Base-by-base conservation (phyloP, 371 early-diverging fungal species). In the Nematocida parisii region DNA sequence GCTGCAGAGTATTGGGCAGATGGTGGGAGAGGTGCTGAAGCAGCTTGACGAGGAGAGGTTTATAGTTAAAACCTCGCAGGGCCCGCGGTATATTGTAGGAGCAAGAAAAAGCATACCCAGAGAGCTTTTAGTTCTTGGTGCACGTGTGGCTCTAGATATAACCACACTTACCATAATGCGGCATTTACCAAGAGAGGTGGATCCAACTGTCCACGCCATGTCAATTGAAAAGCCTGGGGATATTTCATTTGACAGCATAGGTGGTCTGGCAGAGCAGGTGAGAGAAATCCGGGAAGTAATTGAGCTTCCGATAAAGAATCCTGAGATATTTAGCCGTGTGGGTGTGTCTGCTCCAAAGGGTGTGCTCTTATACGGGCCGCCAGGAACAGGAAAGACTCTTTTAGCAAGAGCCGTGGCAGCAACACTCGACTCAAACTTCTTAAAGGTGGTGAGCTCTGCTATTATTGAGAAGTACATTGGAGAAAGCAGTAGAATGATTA, bases 391-490 rank as follows among this genome's bases (percentile, higher is more conserved):
- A 22, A 90, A 90, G 83, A 91, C 91, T 6, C 85, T 91, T 20
- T 86, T 98, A 64, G 98, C 98, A 20, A 90, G 96, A 82, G 97
- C 96, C 2, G 95, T 97, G 3, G 99, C 99, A 11, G 92, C 92
- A 73, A 94, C 94, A 9, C 86, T 96, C 58, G 95, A 95, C 85
- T 94, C 93, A 80, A 95, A 94, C 84, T 98, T 97, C 85, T 86
- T 97, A 46, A 95, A 95, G 85, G 94, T 97, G 0, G 95, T 96
- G 0, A 92, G 93, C 24, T 92, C 92, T 86, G 95, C 96, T 5
- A 93, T 97, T 84, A 96, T 97, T n/a, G 97, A 97, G 89, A 96
- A 96, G 88, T 96, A 96, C 87, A 96, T 96, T 87, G 97, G 97
- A 83, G 98, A 98, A 88, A 93, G 93, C 86, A 94, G 95, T 60